Evolutionary conservation across 768 basidiomycete genomes (phyloP), one percentile per base, ranked within the genome.

Genomic region (Auriscalpium orientale): DNA sequence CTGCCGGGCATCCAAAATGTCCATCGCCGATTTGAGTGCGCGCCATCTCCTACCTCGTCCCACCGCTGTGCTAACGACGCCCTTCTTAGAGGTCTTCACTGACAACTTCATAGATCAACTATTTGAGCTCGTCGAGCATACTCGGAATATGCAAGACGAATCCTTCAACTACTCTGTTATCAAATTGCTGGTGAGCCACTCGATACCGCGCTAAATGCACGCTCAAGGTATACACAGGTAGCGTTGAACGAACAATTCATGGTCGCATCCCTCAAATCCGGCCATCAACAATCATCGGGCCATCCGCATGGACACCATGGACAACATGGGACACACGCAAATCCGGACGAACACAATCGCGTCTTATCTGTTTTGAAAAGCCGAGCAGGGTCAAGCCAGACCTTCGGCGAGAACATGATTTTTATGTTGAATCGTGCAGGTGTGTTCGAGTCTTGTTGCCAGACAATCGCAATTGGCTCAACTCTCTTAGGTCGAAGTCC

Each of bases 231-330:
- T 35, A 12, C 43, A 1, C 64, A 95, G 92, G 86, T 94, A 35
- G 86, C 94, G 0, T 76, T 99, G 34, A 99, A 98, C 65, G 95
- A 99, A 68, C 95, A 98, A 70, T 99, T 95, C 72, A 99, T 99
- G 95, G 93, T 98, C 6, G 85, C 90, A 0, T 81, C 83, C 4
- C 66, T 93, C 45, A 52, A 58, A 11, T 51, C 58, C 1, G 58
- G 60, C n/a, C 50, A 53, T 28, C 56, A 58, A 34, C 57, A 44
- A 45, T 49, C 38, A n/a, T 46, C 44, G 54, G 54, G 49, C 53
- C 62, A 46, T 28, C 28, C 28, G 28, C 28, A 28, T 4, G 28
- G 28, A 28, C 28, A 58, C 57, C 49, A 57, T 54, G 36, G 59
- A 56, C 38, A 52, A 54, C 15, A 60, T 56, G 49, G 67, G 56